Base-by-base conservation (phyloP, 2,329 filamentous ascomycete genomes). In the Fusarium sp. region DNA sequence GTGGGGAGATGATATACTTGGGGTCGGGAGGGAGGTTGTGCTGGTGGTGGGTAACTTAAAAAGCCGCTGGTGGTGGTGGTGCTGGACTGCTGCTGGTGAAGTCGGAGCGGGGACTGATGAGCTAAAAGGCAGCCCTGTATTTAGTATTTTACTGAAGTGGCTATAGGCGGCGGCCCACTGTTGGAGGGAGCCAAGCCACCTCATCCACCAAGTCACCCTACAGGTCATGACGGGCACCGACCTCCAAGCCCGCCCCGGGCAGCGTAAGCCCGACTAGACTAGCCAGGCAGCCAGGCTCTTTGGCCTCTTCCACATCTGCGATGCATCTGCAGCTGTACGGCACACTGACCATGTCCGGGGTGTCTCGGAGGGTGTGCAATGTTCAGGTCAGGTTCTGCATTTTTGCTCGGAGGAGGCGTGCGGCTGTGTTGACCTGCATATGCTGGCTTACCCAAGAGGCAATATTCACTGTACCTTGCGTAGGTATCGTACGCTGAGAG, bases 1-100 rank as follows among this genome's bases (percentile, higher is more conserved):
- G 76, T 84, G 85, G 85, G 83, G 85, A 85, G 86, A 77, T 79
- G 70, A 74, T 73, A 79, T 81, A 80, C 60, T 67, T 68, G 54
- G 42, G 55, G 51, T 35, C 35, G 35, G 17, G 17, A 36, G 35
- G 61, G 24, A 55, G 50, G 28, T 45, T 42, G 50, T 47, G 32
- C 59, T 59, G 32, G 35, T 51, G 51, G 60, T 70, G 70, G 63
- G 57, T 73, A 63, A 69, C 41, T 50, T 28, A 20, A 22, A 45
- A 38, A 28, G 35, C 51, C 51, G 35, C 32, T 39, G 51, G n/a
- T 54, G 32, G 50, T 54, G 50, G 24, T 54, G 50, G 32, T 51
- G 48, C 44, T 26, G 47, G 18, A 26, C 44, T 28, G 45, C 42
- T 53, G 48, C 26, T 28, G 51, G 35, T 55, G 35, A 41, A 63